phyloP scores from a whole-genome alignment of 1,139 yeast species.

The Hyphopichia fennica region DNA sequence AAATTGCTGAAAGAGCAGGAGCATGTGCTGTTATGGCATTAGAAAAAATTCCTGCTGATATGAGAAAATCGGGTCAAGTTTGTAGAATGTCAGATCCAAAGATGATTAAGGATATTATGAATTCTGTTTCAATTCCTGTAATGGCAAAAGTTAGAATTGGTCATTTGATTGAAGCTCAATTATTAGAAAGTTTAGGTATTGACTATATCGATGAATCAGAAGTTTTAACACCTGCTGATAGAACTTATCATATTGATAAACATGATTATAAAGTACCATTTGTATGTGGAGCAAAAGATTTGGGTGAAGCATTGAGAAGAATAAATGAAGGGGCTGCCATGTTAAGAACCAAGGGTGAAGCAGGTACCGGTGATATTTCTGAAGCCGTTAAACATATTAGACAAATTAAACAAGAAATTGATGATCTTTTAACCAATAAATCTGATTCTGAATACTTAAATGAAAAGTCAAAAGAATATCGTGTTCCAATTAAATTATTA shows the following conservation, averaged over 20 bases:
- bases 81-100: constrained; percentile 88
- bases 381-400: constrained; percentile 83
- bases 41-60: constrained; percentile 85
- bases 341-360: constrained; percentile 88
- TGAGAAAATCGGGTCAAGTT: constrained; percentile 80
- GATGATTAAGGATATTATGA: constrained; percentile 77
- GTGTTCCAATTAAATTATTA: constrained; percentile 61
- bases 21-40: constrained; percentile 93
- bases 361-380: constrained; percentile 86
- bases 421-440: constrained; percentile 33
- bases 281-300: constrained; percentile 83
- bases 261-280: constrained; percentile 68
- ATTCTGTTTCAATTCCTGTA: constrained; percentile 70
- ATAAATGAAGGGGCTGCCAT: constrained; percentile 84
- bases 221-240: constrained; percentile 82
- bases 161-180: constrained; percentile 81
- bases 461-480: constrained; percentile 52
- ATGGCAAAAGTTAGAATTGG: constrained; percentile 92
- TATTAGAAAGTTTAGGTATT: constrained; percentile 68
- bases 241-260: constrained; percentile 64
- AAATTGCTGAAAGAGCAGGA: constrained; percentile 79
- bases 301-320: constrained; percentile 84
- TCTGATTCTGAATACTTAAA: constrained; percentile 46
- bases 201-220: constrained; percentile 87
- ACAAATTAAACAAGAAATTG: constrained; percentile 58